Evolutionary conservation across 2,329 filamentous ascomycete genomes (phyloP).

Genomic region (Phyllosticta citrichinensis): DNA sequence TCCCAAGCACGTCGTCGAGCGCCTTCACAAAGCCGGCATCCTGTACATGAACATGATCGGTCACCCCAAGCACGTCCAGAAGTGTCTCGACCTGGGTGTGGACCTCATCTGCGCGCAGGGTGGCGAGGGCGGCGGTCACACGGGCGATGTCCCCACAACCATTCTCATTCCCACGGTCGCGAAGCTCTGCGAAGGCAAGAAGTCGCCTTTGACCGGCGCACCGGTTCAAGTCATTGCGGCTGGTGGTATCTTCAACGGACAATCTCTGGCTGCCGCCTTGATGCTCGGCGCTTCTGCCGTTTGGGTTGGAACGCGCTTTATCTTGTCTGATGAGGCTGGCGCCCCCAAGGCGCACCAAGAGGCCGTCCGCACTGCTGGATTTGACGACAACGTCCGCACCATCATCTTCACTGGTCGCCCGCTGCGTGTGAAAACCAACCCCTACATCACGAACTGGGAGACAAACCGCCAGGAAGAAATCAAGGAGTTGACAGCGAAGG

Average conservation of each 20-base stretch:
- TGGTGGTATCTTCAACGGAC: conserved; percentile 87
- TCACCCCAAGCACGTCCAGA: conserved; percentile 97
- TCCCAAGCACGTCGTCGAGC: conserved; percentile 78
- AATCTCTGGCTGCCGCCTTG: conserved; percentile 77
- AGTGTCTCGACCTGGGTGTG: conserved; percentile 78
- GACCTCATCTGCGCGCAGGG: conserved; percentile 99
- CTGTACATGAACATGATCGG: conserved; percentile 99
- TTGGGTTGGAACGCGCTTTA: conserved; percentile 95
- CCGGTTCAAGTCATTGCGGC: conserved; percentile 89
- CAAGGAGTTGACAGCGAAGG: conserved; percentile 81
- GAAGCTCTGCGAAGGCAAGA: conserved; percentile 68
- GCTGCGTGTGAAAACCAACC: conserved; percentile 83
- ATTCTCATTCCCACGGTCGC: conserved; percentile 89
- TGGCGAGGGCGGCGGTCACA: conserved; percentile 94
- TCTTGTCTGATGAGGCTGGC: conserved; percentile 87
- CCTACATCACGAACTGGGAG: conserved; percentile 95
- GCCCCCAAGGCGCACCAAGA: conserved; percentile 92
- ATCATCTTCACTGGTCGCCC: conserved; percentile 98
- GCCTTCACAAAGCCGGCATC: conserved; percentile 75
- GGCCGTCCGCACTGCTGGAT: conserved; percentile 79
- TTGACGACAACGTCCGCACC: conserved; percentile 92
- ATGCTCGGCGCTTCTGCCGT: conserved; percentile 89
- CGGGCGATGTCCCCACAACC: conserved; percentile 83
- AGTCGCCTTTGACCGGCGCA: conserved; percentile 74
- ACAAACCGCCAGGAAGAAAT: conserved; percentile 83